Conservation (phyloP, 2,329 filamentous ascomycete genomes). For the Epichloe festucae region DNA sequence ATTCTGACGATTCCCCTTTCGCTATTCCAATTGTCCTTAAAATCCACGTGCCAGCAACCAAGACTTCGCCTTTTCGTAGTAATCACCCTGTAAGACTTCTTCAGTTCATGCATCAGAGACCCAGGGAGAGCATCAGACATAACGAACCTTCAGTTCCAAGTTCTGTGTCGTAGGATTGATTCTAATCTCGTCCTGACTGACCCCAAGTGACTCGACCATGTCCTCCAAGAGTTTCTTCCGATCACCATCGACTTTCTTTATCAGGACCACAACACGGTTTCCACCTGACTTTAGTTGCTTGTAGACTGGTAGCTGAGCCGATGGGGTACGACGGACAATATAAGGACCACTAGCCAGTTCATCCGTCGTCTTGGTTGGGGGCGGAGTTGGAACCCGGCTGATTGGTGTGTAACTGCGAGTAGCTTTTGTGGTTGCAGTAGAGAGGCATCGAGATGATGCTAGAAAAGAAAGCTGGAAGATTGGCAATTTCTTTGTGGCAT, state of each 20-base stretch:
- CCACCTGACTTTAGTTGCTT: constrained; percentile 59
- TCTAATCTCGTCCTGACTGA: constrained; percentile 41
- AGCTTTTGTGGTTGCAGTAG: constrained; percentile 10
- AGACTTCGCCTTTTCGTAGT: constrained; percentile 16
- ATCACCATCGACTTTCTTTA: constrained; percentile 74
- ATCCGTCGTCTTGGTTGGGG: constrained; percentile 18
- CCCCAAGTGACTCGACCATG: constrained; percentile 42
- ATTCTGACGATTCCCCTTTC: too few species aligned
- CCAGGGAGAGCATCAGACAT: neutral
- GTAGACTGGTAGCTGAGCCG: constrained; percentile 67
- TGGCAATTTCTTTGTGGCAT: constrained; percentile 8
- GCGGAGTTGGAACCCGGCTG: constrained; percentile 16
- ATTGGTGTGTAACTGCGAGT: constrained; percentile 12
- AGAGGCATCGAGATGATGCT: constrained; percentile 9
- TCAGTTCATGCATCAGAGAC: constrained; percentile 1
- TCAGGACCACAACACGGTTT: constrained; percentile 57
- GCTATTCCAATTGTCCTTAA: constrained; percentile 9
- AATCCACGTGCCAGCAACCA: constrained; percentile 25
- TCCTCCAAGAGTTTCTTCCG: constrained; percentile 48
- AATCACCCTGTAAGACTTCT: constrained; percentile 17
- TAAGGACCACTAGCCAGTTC: constrained; percentile 37
- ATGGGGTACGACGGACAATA: constrained; percentile 57
- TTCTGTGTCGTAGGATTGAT: constrained; percentile 54
- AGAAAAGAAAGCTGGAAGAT: constrained; percentile 8
- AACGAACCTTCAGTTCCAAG: constrained; percentile 57